Evolutionary conservation across 805 yeast genomes (phyloP).

Genomic region (Starmerella etchellsii): DNA sequence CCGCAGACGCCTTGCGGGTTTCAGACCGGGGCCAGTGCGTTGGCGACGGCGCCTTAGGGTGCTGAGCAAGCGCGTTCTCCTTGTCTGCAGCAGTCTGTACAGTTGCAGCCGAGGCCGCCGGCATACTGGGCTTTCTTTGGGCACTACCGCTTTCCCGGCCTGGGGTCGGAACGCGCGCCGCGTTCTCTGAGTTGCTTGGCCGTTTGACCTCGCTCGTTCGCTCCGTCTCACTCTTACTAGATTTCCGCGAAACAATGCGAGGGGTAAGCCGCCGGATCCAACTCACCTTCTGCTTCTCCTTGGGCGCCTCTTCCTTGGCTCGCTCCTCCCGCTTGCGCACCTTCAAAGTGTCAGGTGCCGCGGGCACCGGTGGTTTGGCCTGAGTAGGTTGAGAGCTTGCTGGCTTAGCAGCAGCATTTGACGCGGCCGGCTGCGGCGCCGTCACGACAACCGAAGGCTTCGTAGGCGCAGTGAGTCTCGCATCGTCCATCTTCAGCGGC

Average conservation of each 20-base stretch:
- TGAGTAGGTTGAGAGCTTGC: not conserved
- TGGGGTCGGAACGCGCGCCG: too few relatives aligned
- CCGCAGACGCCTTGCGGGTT: not conserved
- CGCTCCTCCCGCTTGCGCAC: conserved; percentile 2
- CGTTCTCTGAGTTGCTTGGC: not conserved
- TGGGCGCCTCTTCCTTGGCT: not conserved
- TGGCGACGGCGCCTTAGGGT: not conserved
- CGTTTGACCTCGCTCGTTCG: not conserved
- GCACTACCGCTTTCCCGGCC: too few relatives aligned
- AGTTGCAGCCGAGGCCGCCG: not conserved
- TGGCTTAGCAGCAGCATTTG: too few relatives aligned
- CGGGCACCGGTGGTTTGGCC: not conserved
- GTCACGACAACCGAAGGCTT: too few relatives aligned
- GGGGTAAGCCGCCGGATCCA: conserved; percentile 20
- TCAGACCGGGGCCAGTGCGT: not conserved
- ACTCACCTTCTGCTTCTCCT: conserved; percentile 8
- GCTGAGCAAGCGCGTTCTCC: conserved; percentile 6
- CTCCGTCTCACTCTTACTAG: not conserved
- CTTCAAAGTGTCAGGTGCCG: not conserved
- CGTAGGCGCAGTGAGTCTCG: not conserved
- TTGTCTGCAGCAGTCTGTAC: conserved; percentile 1
- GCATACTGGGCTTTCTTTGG: too few relatives aligned
- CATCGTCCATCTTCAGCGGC: conserved; percentile 1
- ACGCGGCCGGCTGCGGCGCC: too few relatives aligned
- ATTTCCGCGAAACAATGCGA: conserved; percentile 8